Conservation (phyloP, 495 filamentous ascomycete species). For the Chlorociboria aeruginascens region DNA sequence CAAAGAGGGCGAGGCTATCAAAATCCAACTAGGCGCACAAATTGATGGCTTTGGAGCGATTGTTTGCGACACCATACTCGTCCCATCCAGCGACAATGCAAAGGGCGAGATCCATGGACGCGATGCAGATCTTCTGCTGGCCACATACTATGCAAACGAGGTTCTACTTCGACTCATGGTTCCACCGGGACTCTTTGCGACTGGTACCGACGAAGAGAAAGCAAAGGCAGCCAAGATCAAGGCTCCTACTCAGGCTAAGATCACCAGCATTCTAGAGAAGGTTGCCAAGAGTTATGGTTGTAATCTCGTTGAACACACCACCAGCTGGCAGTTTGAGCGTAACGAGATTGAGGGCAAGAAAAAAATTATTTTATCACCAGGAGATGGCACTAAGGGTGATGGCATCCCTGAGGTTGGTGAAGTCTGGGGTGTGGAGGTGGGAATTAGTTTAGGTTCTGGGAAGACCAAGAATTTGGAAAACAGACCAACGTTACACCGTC, state of each 20-base stretch:
- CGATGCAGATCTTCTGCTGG: slow-evolving; percentile 75
- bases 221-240: slow-evolving; percentile 76
- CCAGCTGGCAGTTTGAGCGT: slow-evolving; percentile 86
- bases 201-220: slow-evolving; percentile 87
- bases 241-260: slow-evolving; percentile 67
- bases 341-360: slow-evolving; percentile 98
- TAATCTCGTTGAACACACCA: slow-evolving; percentile 93
- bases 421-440: slow-evolving; percentile 95
- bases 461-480: slow-evolving; percentile 88
- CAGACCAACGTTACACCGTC: slow-evolving; percentile 81
- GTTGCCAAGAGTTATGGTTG: slow-evolving; percentile 82
- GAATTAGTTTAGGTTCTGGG: slow-evolving; percentile 78
- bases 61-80: slow-evolving; percentile 82
- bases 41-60: slow-evolving; percentile 97
- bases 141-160: slow-evolving; percentile 92
- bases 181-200: slow-evolving; percentile 70
- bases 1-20: slow-evolving; percentile 75
- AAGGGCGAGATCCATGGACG: slow-evolving; percentile 54
- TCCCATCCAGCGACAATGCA: slow-evolving; percentile 43
- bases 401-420: slow-evolving; percentile 84
- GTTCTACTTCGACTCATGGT: slow-evolving; percentile 82
- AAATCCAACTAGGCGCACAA: slow-evolving; percentile 95
- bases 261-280: slow-evolving; percentile 80
- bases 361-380: slow-evolving; percentile 89
- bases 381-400: slow-evolving; percentile 80